A percentile compares a stretch with the other conserved stretches of the same genome.
Conservation (phyloP, 805 yeast genomes). For the Blastobotrys americana region DNA sequence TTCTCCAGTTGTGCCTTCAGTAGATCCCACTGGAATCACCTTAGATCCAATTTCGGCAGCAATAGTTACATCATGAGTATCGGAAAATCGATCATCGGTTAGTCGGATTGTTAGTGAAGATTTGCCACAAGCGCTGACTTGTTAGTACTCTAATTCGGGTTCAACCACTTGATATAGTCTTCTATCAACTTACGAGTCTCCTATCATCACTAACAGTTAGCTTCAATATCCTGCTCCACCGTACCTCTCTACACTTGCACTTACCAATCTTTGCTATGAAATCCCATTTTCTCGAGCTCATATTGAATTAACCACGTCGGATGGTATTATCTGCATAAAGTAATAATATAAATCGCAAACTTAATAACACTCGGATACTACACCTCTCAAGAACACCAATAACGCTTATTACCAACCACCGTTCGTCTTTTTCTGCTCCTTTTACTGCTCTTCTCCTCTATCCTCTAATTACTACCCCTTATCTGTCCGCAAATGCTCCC, state of each 20-base stretch:
- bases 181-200: constrained; percentile 28
- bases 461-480: too few species aligned
- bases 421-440: too few species aligned
- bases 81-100: constrained; percentile 31
- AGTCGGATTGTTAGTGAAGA: constrained; percentile 31
- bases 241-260: too few species aligned
- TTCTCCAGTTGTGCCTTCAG: constrained; percentile 13
- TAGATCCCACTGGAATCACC: constrained; percentile 26
- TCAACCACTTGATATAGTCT: not conserved
- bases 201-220: constrained; percentile 33
- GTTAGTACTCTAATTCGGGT: not conserved
- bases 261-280: constrained; percentile 29
- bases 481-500: too few species aligned
- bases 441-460: too few species aligned
- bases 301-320: too few species aligned
- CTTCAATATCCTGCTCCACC: too few species aligned
- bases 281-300: constrained; percentile 22
- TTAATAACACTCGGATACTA: too few species aligned
- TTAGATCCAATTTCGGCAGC: constrained; percentile 35
- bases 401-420: too few species aligned
- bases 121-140: constrained; percentile 31
- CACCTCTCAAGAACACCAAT: too few species aligned
- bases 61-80: constrained; percentile 31
- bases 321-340: constrained; percentile 1
- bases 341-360: too few species aligned